Conservation (phyloP, 106 monocot species). For the Posidonia australis region DNA sequence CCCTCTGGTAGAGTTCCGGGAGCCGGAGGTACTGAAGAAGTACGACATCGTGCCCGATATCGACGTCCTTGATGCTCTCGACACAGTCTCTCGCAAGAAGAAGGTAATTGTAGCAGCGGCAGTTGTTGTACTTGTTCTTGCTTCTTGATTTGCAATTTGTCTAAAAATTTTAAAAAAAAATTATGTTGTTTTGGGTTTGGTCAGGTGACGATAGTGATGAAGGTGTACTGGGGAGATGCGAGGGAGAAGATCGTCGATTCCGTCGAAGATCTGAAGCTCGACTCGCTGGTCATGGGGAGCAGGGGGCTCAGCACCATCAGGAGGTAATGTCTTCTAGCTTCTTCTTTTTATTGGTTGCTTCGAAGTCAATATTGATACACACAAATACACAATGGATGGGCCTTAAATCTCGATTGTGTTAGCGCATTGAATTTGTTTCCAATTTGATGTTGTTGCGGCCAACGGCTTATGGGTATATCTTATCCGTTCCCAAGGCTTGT, state of each 20-base stretch:
- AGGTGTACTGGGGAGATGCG: conserved; percentile 84
- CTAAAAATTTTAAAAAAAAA: no score
- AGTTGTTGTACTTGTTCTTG: neutral
- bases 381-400: no score
- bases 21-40: conserved; percentile 32
- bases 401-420: no score
- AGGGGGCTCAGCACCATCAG: conserved; percentile 46
- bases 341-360: neutral
- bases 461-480: no score
- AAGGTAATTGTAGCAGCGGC: conserved; percentile 21
- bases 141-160: neutral
- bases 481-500: no score
- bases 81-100: conserved; percentile 50
- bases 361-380: no score
- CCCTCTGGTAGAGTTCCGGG: conserved; percentile 54
- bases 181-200: neutral
- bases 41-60: conserved; percentile 49
- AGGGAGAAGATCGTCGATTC: conserved; percentile 65
- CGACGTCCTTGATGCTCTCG: conserved; percentile 51
- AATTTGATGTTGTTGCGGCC: no score
- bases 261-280: conserved; percentile 48
- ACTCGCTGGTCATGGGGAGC: conserved; percentile 70
- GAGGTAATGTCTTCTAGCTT: conserved; percentile 19
- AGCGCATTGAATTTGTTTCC: no score
- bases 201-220: conserved; percentile 45